A percentile compares a stretch with the other conserved stretches of the same genome.
These are phyloP conservation scores for Chalara sp. DNA, from an alignment of 2,329 filamentous ascomycete species.

Conservation along the genomic window DNA sequence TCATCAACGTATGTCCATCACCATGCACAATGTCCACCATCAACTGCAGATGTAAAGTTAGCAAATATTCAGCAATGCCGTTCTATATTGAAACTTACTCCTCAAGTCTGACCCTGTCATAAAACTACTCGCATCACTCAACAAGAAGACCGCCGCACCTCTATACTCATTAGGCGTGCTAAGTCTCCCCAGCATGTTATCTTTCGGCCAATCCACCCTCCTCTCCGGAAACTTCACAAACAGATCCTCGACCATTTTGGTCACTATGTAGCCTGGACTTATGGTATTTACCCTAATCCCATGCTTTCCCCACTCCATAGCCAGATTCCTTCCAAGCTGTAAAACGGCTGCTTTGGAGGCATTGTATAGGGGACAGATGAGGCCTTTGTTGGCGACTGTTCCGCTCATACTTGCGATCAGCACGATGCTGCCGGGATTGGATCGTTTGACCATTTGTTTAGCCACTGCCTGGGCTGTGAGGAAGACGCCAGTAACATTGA, in stretches of 20 bases:
- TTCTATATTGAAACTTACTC: background rate
- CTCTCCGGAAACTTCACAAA: slow-evolving; percentile 71
- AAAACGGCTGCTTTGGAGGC: slow-evolving; percentile 69
- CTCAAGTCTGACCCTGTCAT: slow-evolving; percentile 49
- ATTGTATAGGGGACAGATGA: slow-evolving; percentile 50
- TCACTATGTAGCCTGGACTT: slow-evolving; percentile 73
- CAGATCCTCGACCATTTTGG: slow-evolving; percentile 75
- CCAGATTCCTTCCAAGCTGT: slow-evolving; percentile 64
- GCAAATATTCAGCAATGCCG: background rate
- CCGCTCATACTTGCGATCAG: slow-evolving; percentile 68
- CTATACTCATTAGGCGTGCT: slow-evolving; percentile 64
- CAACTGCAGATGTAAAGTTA: slow-evolving; percentile 4
- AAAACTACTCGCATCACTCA: slow-evolving; percentile 61
- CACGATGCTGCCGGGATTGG: slow-evolving; percentile 53
- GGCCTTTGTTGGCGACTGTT: slow-evolving; percentile 59
- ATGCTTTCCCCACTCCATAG: slow-evolving; percentile 59
- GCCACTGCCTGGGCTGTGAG: slow-evolving; percentile 88
- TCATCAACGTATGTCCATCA: slow-evolving; percentile 19
- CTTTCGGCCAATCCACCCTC: slow-evolving; percentile 62
- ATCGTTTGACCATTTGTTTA: slow-evolving; percentile 59
- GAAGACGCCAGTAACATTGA: slow-evolving; percentile 81
- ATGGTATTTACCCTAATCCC: slow-evolving; percentile 77
- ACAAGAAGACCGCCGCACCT: slow-evolving; percentile 61
- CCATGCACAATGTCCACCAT: slow-evolving; percentile 40
- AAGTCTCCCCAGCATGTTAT: slow-evolving; percentile 76